Evolutionary conservation across 2,329 filamentous ascomycete genomes (phyloP).

Genomic region (Penicillium sp.): DNA sequence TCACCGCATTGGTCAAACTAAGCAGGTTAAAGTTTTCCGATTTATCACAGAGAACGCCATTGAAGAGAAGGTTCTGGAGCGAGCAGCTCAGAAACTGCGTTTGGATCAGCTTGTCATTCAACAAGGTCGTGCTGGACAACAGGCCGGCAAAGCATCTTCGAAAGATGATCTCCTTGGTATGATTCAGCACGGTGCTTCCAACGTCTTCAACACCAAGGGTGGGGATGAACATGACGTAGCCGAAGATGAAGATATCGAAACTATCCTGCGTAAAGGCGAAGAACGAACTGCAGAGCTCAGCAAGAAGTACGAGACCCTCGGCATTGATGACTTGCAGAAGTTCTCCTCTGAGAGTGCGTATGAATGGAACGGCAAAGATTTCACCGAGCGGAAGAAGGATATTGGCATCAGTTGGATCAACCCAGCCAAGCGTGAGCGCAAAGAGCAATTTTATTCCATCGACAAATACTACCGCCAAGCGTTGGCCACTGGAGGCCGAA

Average conservation of each 20-base stretch:
- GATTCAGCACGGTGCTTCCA: slow-evolving; percentile 98
- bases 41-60: slow-evolving; percentile 98
- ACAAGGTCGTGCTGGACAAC: slow-evolving; percentile 88
- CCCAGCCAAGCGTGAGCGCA: slow-evolving; percentile 94
- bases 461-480: slow-evolving; percentile 97
- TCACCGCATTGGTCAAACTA: slow-evolving; percentile 97
- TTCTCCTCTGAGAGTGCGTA: slow-evolving; percentile 97
- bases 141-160: slow-evolving; percentile 84
- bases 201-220: slow-evolving; percentile 77
- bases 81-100: slow-evolving; percentile 93
- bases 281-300: slow-evolving; percentile 86
- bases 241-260: slow-evolving; percentile 81
- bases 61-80: slow-evolving; percentile 95
- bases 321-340: slow-evolving; percentile 94
- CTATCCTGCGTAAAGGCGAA: slow-evolving; percentile 82
- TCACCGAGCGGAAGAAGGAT: slow-evolving; percentile 86
- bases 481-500: slow-evolving; percentile 75
- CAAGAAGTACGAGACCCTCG: slow-evolving; percentile 92
- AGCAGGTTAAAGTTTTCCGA: slow-evolving; percentile 94
- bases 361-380: slow-evolving; percentile 98
- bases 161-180: slow-evolving; percentile 96
- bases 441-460: slow-evolving; percentile 97
- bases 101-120: slow-evolving; percentile 97
- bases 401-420: slow-evolving; percentile 97
- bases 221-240: slow-evolving; percentile 62